These are phyloP conservation scores for Pleurotus pulmonarius DNA, from an alignment of 768 basidiomycete species.

Conservation along the genomic window DNA sequence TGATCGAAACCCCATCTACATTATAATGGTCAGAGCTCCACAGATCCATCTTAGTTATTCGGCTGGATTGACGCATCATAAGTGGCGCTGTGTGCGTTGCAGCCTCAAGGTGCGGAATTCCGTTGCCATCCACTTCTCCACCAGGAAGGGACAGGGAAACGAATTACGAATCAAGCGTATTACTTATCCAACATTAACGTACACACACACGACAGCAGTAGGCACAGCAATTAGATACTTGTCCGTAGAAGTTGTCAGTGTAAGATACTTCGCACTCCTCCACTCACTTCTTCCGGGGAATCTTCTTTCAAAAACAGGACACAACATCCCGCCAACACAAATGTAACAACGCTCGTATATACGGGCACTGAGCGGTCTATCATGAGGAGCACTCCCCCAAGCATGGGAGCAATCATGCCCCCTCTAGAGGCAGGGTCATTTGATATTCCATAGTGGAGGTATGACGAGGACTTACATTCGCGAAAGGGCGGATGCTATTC, in stretches of 20 bases:
- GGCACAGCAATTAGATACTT: too few species aligned
- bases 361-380: slow-evolving; percentile 71
- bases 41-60: too few species aligned
- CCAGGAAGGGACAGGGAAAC: too few species aligned
- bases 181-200: too few species aligned
- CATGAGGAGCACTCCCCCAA: slow-evolving; percentile 70
- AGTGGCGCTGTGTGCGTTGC: too few species aligned
- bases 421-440: slow-evolving; percentile 45
- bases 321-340: slow-evolving; percentile 58
- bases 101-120: too few species aligned
- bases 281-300: slow-evolving; percentile 30
- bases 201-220: too few species aligned
- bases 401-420: slow-evolving; percentile 83
- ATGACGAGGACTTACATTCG: slow-evolving; percentile 55
- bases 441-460: not conserved
- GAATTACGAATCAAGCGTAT: too few species aligned
- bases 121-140: too few species aligned
- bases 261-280: slow-evolving; percentile 19
- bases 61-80: too few species aligned
- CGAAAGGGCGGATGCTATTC: slow-evolving; percentile 82
- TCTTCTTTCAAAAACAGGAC: slow-evolving; percentile 57
- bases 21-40: too few species aligned
- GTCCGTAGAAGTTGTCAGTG: slow-evolving; percentile 17
- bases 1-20: too few species aligned
- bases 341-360: slow-evolving; percentile 67